A percentile compares a stretch with the other conserved stretches of the same genome.
Conservation (phyloP, 2,329 filamentous ascomycete genomes). For the Colletotrichum somersetense region DNA sequence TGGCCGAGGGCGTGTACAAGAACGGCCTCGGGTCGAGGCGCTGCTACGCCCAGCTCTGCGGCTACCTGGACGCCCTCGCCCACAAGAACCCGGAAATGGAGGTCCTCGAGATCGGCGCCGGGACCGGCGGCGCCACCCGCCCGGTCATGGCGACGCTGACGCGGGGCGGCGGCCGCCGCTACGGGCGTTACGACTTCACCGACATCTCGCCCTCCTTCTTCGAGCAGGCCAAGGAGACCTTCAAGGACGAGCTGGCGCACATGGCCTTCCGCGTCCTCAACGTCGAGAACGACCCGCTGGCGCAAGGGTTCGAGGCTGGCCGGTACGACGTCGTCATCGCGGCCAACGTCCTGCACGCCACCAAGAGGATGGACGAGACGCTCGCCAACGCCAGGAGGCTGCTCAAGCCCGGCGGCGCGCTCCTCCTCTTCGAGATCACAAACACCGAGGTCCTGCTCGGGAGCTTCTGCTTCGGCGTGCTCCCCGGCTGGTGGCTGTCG, state of each 20-base stretch:
- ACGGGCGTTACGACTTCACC: constrained; percentile 51
- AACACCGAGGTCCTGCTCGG: constrained; percentile 37
- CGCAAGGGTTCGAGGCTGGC: constrained; percentile 46
- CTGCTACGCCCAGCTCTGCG: constrained; percentile 41
- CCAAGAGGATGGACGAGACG: constrained; percentile 45
- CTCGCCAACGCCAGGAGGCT: constrained; percentile 45
- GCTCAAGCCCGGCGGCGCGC: constrained; percentile 50
- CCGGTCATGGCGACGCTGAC: constrained; percentile 44
- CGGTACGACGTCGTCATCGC: constrained; percentile 49
- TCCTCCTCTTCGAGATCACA: constrained; percentile 49
- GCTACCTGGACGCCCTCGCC: constrained; percentile 45
- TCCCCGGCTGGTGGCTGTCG: constrained; percentile 51
- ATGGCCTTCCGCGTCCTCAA: constrained; percentile 54
- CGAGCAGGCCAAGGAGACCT: constrained; percentile 47
- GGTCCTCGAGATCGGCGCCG: constrained; percentile 55
- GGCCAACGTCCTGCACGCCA: constrained; percentile 51
- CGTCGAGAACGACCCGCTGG: constrained; percentile 47
- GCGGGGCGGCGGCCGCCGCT: constrained; percentile 22
- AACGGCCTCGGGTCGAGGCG: constrained; percentile 43
- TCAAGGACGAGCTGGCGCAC: constrained; percentile 42
- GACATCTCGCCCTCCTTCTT: constrained; percentile 57
- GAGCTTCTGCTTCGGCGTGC: constrained; percentile 47
- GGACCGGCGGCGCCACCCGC: constrained; percentile 51
- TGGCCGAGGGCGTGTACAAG: constrained; percentile 45
- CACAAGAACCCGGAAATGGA: constrained; percentile 51